A percentile compares a stretch with the other conserved stretches of the same genome.
These are phyloP conservation scores for Fusarium oxysporum DNA, from an alignment of 2,329 filamentous ascomycete species.

Conservation along the genomic window DNA sequence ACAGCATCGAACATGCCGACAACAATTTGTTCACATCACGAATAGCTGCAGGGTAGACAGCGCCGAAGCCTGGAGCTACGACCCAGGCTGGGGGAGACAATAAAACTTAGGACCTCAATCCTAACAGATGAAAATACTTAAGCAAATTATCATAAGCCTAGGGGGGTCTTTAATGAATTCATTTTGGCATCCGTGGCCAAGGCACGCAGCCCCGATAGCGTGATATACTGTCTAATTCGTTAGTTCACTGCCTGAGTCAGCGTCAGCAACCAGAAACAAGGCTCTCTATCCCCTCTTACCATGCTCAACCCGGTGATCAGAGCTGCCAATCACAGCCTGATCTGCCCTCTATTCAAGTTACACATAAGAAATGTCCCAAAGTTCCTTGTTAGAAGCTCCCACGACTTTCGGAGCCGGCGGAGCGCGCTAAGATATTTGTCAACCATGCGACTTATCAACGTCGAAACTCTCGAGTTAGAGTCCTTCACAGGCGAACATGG, in stretches of 20 bases:
- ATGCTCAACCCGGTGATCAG: not conserved
- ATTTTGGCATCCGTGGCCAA: not conserved
- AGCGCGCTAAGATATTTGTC: not conserved
- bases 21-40: not conserved
- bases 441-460: constrained; percentile 21
- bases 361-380: not conserved
- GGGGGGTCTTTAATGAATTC: not conserved
- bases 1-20: no score
- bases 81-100: not conserved
- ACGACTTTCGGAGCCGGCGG: not conserved
- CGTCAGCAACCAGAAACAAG: not conserved
- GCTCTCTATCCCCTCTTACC: not conserved
- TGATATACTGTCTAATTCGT: not conserved
- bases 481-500: constrained; percentile 12
- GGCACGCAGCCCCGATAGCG: not conserved
- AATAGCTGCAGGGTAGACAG: not conserved
- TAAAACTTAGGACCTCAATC: not conserved
- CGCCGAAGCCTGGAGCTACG: not conserved
- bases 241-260: not conserved
- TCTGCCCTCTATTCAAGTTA: not conserved
- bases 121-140: no score
- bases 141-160: fast-evolving
- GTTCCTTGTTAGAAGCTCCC: not conserved
- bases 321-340: not conserved
- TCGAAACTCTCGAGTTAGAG: constrained; percentile 11